Conservation (phyloP, 345 rosid genomes). For the Adansonia digitata region DNA sequence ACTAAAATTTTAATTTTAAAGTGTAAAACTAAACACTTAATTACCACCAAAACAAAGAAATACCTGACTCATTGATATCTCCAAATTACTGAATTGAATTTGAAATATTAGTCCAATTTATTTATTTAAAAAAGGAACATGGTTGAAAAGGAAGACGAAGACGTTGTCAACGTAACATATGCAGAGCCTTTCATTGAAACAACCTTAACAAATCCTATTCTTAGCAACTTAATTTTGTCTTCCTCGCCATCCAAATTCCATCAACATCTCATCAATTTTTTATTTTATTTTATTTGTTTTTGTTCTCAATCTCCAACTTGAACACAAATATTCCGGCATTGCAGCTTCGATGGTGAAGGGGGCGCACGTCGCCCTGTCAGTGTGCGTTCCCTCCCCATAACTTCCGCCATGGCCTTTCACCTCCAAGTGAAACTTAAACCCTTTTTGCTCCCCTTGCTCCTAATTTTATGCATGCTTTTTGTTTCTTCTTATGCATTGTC, state of each 20-base stretch:
- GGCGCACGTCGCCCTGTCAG: conserved; percentile 49
- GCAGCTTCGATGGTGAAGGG: conserved; percentile 42
- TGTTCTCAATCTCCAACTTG: not conserved
- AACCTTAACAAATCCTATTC: conserved; percentile 21
- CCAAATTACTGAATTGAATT: no score
- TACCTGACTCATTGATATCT: no score
- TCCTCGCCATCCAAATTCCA: conserved; percentile 12
- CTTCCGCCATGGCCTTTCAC: conserved; percentile 12
- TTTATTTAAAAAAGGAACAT: not conserved
- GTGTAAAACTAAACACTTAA: no score
- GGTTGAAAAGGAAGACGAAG: not conserved
- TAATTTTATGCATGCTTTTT: not conserved
- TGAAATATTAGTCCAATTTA: no score
- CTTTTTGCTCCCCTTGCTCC: not conserved
- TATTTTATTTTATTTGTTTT: not conserved
- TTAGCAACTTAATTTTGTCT: conserved; percentile 17
- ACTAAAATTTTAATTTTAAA: no score
- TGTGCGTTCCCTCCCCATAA: conserved; percentile 35
- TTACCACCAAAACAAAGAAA: no score
- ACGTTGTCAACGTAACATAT: not conserved
- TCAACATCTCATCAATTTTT: not conserved
- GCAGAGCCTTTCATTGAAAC: not conserved
- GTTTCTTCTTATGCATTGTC: conserved; percentile 26
- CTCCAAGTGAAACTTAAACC: not conserved
- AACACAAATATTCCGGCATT: conserved; percentile 4